Evolutionary conservation across 2,329 filamentous ascomycete species (phyloP).

Genomic region (Tolypocladium capitatum): DNA sequence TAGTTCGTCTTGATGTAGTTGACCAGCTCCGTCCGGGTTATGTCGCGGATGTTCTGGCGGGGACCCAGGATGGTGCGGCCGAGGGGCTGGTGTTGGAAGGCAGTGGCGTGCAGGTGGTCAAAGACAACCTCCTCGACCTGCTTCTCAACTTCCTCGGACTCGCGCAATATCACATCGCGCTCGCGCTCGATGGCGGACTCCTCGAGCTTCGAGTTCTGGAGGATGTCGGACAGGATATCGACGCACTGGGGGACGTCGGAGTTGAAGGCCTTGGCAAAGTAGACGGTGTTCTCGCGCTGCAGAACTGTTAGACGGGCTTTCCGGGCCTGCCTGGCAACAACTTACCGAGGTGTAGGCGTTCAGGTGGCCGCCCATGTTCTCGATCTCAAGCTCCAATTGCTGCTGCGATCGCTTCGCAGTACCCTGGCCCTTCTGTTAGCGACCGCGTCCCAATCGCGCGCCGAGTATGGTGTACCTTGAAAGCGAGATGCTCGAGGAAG

Average conservation of each 20-base stretch:
- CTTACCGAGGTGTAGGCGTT: conserved; percentile 98
- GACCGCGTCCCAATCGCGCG: background rate
- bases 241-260: conserved; percentile 91
- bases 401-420: conserved; percentile 90
- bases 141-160: conserved; percentile 99
- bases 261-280: conserved; percentile 99
- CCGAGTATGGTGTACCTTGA: conserved; percentile 61
- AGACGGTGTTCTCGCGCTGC: conserved; percentile 97
- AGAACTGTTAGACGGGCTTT: conserved; percentile 13
- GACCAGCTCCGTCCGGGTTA: conserved; percentile 77
- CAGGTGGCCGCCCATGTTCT: conserved; percentile 99
- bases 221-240: conserved; percentile 97
- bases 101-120: conserved; percentile 95
- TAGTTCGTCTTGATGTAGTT: conserved; percentile 99
- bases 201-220: conserved; percentile 99
- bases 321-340: conserved; percentile 14
- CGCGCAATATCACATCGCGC: conserved; percentile 94
- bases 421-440: conserved; percentile 40
- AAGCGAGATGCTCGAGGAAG: conserved; percentile 98
- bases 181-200: conserved; percentile 85
- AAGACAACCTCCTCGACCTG: conserved; percentile 99
- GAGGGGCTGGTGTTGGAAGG: conserved; percentile 90
- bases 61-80: conserved; percentile 96
- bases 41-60: conserved; percentile 95
- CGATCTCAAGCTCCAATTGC: conserved; percentile 97